Evolutionary conservation across 331 rosid species (phyloP), one percentile per base, ranked within the genome.

Genomic region (Acacia pycnantha): DNA sequence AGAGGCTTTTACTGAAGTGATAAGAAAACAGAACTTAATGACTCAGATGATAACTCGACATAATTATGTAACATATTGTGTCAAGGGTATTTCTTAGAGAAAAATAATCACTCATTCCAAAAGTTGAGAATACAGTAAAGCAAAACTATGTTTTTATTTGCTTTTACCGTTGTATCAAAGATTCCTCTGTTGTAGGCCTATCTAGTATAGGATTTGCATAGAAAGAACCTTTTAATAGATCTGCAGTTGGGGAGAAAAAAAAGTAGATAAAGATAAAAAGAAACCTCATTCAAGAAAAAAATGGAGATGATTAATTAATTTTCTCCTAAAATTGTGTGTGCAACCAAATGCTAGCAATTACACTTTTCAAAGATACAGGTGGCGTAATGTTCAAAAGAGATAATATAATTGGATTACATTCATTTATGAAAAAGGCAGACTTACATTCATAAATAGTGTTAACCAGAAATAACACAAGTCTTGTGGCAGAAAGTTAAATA

Each of bases 181-280:
- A 90, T 81, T 83, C 82, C 2, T 95, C 97, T 54, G 91, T 89
- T 84, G 98, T 93, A 27, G 98, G 98, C 35, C 13, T 90, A 85
- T 95, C 98, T 61, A 91, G 88, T 81, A 93, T 74, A 53, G 98
- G 98, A 88, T 95, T 93, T 77, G 98, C 98, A 73, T 95, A 95
- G 88, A 87, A 95, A 82, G 97, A 95, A 65, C 98, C 96, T 87
- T 95, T 95, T 80, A 95, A 83, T 79, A 90, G 74, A 88, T 95
- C 96, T 95, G 94, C 88, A 83, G 53, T 74, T 27, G 26, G 33
- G 66, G 67, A 74, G 56, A 40, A 48, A 51, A 69, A 73, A 66
- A 8, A 44, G 59, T 40, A 75, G 73, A 82, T 50, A 46, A 67
- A 65, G 46, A 59, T 69, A 35, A 73, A 65, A 81, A 21, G 11